Conservation (phyloP, 1,284 basidiomycete species). For the Cryptococcus amylolentus region DNA sequence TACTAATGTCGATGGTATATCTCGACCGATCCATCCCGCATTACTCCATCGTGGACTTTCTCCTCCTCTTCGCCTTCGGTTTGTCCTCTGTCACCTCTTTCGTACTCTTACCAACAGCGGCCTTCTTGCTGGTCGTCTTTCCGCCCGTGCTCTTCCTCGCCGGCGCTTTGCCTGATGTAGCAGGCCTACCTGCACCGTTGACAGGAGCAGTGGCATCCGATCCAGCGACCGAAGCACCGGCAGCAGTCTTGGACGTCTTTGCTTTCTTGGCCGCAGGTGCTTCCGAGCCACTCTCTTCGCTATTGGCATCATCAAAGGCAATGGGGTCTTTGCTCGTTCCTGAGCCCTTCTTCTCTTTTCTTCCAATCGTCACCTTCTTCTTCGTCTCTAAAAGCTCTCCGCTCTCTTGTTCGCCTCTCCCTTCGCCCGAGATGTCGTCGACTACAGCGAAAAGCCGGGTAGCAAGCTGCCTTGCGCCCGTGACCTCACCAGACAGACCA, state of each 20-base stretch:
- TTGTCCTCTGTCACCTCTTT: conserved; percentile 3
- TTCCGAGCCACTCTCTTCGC: conserved; percentile 14
- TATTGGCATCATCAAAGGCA: conserved; percentile 20
- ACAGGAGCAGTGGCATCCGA: too few relatives aligned
- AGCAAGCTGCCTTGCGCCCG: conserved; percentile 24
- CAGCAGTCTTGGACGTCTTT: conserved; percentile 9
- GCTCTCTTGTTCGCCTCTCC: background rate
- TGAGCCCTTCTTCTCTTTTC: background rate
- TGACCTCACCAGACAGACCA: conserved; percentile 38
- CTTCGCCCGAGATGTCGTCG: conserved; percentile 2
- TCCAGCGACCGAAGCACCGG: background rate
- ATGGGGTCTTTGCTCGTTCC: conserved; percentile 27
- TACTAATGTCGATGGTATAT: too few relatives aligned
- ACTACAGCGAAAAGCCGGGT: conserved; percentile 25
- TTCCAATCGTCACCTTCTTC: background rate
- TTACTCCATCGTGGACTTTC: conserved; percentile 1
- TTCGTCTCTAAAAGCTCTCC: background rate
- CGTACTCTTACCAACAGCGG: conserved; percentile 14
- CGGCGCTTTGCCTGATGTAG: conserved; percentile 19
- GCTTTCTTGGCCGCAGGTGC: conserved; percentile 21
- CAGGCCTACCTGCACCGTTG: conserved; percentile 7
- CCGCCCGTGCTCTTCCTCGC: conserved; percentile 26
- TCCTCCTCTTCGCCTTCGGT: background rate
- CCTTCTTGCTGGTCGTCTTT: conserved; percentile 18
- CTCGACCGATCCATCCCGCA: background rate